Evolutionary conservation across 176 grass and related monocot species (phyloP), one percentile per base, ranked within the genome.

Genomic region (Hyparrhenia diplandra): DNA sequence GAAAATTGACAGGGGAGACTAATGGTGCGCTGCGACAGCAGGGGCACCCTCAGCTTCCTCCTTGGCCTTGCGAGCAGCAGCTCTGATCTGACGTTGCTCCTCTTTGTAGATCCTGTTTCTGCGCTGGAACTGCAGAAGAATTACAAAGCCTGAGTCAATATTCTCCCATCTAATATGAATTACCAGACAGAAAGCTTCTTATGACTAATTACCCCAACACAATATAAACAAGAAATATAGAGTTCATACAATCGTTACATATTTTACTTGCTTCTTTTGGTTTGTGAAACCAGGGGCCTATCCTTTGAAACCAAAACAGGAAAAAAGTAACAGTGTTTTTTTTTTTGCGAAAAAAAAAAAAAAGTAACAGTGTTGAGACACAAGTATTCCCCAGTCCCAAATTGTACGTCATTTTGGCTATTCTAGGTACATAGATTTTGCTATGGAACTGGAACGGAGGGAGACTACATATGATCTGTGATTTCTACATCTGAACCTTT

Each of bases 91-190:
- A 41, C 95, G 95, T 42, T 98, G 92, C 79, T 98, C 92, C 86
- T 98, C 95, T 84, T 98, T 98, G 86, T 98, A 98, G 60, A 98
- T 87, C 71, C 88, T 91, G 88, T 98, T 98, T 84, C 95, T 95
- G 69, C 95, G 88, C 84, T 98, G 90, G 71, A 98, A 98, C 95
- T 98, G 90, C 78, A 82, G 4, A 78, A 81, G 29, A 73, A 77
- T 58, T 17, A 75, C 36, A 80, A 34, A 70, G 5, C 28, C 77
- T 28, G 21, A 71, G 64, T 82, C 13, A 54, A 66, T 20, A 1
- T 72, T 63, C 45, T 64, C 24, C 4, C 72, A 77, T 46, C 16
- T 35, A 47, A 17, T 23, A 49, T 20, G 3, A 9, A 10, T 23
- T 34, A 31, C 45, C 4, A 21, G 1, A 55, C 14, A 8, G 32